phyloP scores from a whole-genome alignment of 1,284 basidiomycete species.

The Malassezia caprae region DNA sequence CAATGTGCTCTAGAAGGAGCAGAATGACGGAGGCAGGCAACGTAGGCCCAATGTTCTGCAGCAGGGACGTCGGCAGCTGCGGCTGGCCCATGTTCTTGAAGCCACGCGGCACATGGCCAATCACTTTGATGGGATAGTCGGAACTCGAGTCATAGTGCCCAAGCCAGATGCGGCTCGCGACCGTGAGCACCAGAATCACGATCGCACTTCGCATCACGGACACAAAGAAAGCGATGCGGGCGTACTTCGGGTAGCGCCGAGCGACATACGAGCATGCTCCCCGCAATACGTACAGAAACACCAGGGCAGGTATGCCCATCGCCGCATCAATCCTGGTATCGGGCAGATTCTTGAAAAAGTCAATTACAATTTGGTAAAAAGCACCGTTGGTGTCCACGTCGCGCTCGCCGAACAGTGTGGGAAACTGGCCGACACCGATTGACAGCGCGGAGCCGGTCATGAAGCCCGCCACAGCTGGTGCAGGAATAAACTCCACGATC shows the following conservation, averaged over 20 bases:
- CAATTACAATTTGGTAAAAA: constrained; percentile 80
- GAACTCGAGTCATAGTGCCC: constrained; percentile 50
- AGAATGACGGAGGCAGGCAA: constrained; percentile 89
- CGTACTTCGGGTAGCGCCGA: constrained; percentile 62
- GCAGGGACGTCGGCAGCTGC: constrained; percentile 57
- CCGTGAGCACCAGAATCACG: constrained; percentile 53
- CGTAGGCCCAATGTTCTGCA: constrained; percentile 63
- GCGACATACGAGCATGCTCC: constrained; percentile 57
- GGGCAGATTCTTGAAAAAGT: constrained; percentile 74
- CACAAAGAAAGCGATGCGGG: constrained; percentile 55
- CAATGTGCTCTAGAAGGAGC: constrained; percentile 88
- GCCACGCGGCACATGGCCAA: constrained; percentile 58
- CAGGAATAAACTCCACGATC: constrained; percentile 88
- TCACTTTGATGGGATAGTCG: constrained; percentile 73
- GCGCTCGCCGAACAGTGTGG: constrained; percentile 39
- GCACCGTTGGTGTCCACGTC: constrained; percentile 47
- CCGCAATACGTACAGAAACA: constrained; percentile 66
- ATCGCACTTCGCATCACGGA: constrained; percentile 44
- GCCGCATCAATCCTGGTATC: constrained; percentile 70
- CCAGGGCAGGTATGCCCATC: constrained; percentile 70
- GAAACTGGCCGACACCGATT: constrained; percentile 44
- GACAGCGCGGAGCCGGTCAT: constrained; percentile 52
- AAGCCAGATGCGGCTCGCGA: constrained; percentile 47
- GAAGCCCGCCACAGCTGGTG: constrained; percentile 80
- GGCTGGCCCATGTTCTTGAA: constrained; percentile 63